Evolutionary conservation across 2,329 filamentous ascomycete genomes (phyloP).

Genomic region (Colletotrichum echinochloae): DNA sequence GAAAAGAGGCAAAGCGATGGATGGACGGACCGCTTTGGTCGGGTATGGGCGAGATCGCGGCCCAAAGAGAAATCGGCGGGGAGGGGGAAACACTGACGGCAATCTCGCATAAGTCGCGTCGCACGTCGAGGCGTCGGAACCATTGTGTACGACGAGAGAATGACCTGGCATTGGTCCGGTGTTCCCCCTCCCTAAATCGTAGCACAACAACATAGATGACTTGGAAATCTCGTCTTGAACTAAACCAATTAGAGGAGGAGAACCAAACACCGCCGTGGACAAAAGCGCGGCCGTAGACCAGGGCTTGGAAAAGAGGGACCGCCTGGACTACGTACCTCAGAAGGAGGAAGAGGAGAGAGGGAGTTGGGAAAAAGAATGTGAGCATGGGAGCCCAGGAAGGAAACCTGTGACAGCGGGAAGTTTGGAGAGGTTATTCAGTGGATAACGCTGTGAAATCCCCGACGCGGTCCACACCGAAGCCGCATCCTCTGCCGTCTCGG

Average conservation of each 20-base stretch:
- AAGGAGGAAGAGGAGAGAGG: not conserved
- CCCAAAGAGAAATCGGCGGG: not conserved
- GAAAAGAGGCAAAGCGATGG: too few species aligned
- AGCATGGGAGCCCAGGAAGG: constrained; percentile 24
- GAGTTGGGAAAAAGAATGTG: not conserved
- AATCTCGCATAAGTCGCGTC: constrained; percentile 37
- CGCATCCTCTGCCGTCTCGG: not conserved
- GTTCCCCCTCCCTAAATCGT: constrained; percentile 5
- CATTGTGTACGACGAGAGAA: constrained; percentile 23
- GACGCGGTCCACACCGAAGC: constrained; percentile 7
- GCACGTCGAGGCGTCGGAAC: constrained; percentile 26
- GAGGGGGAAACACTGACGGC: constrained; percentile 20
- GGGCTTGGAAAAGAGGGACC: not conserved
- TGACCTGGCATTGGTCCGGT: constrained; percentile 7
- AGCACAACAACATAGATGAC: not conserved
- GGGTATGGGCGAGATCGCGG: constrained; percentile 12
- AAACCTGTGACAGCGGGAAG: constrained; percentile 37
- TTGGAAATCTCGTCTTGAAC: not conserved
- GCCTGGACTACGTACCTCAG: too few species aligned
- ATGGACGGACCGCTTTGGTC: too few species aligned
- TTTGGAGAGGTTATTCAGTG: constrained; percentile 38
- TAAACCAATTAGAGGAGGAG: not conserved
- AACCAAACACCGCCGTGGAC: not conserved
- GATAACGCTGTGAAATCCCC: constrained; percentile 30
- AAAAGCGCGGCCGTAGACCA: not conserved